Evolutionary conservation across 768 basidiomycete genomes (phyloP).

Genomic region (Psilocybe tampanensis): DNA sequence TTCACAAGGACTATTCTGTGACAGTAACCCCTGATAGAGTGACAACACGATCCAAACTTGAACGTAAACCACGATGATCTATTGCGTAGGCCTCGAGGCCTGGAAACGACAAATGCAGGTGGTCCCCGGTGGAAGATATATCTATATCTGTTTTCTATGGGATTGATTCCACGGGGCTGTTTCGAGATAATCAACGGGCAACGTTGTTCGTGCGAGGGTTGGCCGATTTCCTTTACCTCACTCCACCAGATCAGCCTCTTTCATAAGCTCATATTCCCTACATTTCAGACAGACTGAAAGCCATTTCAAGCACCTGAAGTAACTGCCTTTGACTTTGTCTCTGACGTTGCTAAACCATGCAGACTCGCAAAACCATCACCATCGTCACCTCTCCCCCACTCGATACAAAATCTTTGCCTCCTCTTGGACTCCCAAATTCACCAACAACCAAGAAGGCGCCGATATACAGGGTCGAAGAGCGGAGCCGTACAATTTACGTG

Average conservation of each 20-base stretch:
- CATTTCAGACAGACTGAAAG: neutral
- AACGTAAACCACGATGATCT: conserved; percentile 5
- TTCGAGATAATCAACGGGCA: conserved; percentile 10
- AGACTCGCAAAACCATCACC: conserved; percentile 38
- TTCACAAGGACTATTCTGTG: too few species aligned
- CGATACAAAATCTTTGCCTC: conserved; percentile 25
- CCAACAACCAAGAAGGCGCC: conserved; percentile 33
- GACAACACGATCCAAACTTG: too few species aligned
- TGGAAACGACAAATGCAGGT: conserved; percentile 1
- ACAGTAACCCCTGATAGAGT: too few species aligned
- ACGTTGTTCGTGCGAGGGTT: conserved; percentile 17
- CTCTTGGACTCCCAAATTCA: conserved; percentile 20
- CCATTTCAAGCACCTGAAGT: neutral
- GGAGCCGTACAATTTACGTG: conserved; percentile 47
- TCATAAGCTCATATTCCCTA: neutral
- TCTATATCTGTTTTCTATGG: neutral
- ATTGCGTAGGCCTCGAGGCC: conserved; percentile 7
- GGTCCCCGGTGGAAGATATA: neutral
- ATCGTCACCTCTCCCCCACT: conserved; percentile 37
- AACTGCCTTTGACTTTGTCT: neutral
- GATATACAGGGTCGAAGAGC: conserved; percentile 50
- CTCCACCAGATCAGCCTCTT: neutral
- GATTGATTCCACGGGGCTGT: conserved; percentile 6
- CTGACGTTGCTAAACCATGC: conserved; percentile 22
- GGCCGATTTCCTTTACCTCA: neutral